Percentiles rank a stretch among this genome's conserved stretches.
Conservation (phyloP, 208 protist species). For the Endotrypanum monterogeii region DNA sequence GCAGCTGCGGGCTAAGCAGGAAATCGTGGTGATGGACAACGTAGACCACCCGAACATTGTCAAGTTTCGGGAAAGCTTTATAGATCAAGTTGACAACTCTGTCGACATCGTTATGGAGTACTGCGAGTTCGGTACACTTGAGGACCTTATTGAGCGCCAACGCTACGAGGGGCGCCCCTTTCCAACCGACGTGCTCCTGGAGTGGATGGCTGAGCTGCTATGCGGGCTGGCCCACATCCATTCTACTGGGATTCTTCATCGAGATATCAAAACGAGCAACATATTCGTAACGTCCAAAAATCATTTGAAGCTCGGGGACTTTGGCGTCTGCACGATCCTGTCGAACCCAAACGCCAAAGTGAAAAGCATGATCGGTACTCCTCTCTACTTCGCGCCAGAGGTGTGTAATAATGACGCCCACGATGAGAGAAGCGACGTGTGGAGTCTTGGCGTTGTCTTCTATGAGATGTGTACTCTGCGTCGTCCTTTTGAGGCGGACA, state of each 20-base stretch:
- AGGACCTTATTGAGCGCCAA: conserved; percentile 88
- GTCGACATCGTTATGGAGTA: conserved; percentile 93
- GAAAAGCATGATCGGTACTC: conserved; percentile 87
- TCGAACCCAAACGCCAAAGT: conserved; percentile 62
- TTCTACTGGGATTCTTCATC: conserved; percentile 84
- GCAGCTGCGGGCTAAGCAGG: conserved; percentile 66
- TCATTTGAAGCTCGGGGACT: conserved; percentile 92
- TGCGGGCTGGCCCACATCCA: conserved; percentile 89
- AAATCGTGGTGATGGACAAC: conserved; percentile 90
- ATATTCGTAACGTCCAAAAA: conserved; percentile 92
- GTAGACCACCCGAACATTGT: conserved; percentile 92
- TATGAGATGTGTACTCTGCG: conserved; percentile 95
- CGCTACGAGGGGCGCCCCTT: conserved; percentile 63
- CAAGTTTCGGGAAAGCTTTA: conserved; percentile 87
- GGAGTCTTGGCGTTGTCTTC: conserved; percentile 95
- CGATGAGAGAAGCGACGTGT: conserved; percentile 93
- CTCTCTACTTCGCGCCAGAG: conserved; percentile 92
- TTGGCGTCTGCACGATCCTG: conserved; percentile 86
- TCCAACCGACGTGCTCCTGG: conserved; percentile 69
- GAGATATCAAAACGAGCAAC: conserved; percentile 94
- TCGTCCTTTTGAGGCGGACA: conserved; percentile 73
- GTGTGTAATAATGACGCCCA: conserved; percentile 89
- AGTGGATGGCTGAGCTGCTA: conserved; percentile 91
- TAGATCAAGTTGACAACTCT: conserved; percentile 41
- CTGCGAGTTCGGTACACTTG: conserved; percentile 82